phyloP scores from a whole-genome alignment of 805 yeast genomes.

The Ogataea nitratoaversa region DNA sequence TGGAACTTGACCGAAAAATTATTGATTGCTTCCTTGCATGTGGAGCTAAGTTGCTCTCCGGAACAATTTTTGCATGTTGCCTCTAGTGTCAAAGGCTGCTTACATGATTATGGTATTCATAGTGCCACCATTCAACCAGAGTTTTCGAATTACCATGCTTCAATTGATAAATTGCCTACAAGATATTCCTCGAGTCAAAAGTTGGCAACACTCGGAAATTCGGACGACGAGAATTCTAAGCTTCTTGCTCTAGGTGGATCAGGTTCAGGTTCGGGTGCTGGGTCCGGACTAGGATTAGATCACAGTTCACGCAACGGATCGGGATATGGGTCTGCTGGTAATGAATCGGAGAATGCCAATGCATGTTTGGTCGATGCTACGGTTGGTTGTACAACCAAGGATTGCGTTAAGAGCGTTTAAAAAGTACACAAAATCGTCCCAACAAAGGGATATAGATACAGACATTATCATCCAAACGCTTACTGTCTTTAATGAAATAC shows the following conservation, averaged over 20 bases:
- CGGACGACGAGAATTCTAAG: slow-evolving; percentile 7
- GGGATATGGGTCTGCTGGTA: slow-evolving; percentile 31
- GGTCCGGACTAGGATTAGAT: too few species aligned
- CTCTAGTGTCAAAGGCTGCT: slow-evolving; percentile 65
- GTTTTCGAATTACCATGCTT: slow-evolving; percentile 42
- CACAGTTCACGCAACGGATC: slow-evolving; percentile 3
- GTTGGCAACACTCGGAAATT: slow-evolving; percentile 2
- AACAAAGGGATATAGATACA: too few species aligned
- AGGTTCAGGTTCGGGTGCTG: slow-evolving; percentile 30
- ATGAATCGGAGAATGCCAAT: slow-evolving; percentile 25
- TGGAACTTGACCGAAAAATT: slow-evolving; percentile 92
- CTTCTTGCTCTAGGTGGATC: slow-evolving; percentile 30
- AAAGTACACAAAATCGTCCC: not conserved
- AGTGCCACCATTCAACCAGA: slow-evolving; percentile 97
- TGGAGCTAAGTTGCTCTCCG: slow-evolving; percentile 65
- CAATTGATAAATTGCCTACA: slow-evolving; percentile 26
- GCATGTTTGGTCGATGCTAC: slow-evolving; percentile 50
- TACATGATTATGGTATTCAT: slow-evolving; percentile 83
- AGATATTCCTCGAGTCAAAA: slow-evolving; percentile 23
- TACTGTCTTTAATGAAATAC: too few species aligned
- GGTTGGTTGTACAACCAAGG: slow-evolving; percentile 45
- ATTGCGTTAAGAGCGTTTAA: slow-evolving; percentile 30
- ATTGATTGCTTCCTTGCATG: slow-evolving; percentile 84
- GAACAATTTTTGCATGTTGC: slow-evolving; percentile 68
- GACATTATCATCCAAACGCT: too few species aligned